Conservation (phyloP, 208 protist genomes). For the Acanthamoeba castellanii region DNA sequence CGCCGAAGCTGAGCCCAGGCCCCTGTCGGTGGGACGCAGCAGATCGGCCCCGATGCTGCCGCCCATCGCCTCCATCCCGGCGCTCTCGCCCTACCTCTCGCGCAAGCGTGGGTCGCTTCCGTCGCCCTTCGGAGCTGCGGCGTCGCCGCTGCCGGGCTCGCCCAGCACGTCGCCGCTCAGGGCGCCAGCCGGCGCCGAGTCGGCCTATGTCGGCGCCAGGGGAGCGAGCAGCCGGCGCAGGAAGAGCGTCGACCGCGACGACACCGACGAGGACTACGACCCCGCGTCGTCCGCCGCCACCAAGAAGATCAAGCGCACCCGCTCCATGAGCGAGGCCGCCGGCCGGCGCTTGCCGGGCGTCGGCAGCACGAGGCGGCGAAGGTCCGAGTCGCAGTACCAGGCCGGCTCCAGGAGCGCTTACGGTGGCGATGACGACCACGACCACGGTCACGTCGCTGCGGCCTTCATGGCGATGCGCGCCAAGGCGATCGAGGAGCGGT, state of each 20-base stretch:
- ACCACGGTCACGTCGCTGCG: neutral
- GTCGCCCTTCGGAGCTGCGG: no score
- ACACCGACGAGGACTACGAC: neutral
- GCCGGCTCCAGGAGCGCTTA: neutral
- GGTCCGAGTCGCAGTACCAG: constrained; percentile 23
- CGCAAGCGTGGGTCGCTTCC: neutral
- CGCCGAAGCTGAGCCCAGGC: no score
- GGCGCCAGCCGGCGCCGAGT: neutral
- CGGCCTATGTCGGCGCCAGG: no score
- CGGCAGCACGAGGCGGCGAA: neutral
- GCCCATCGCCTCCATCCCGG: neutral
- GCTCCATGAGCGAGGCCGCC: neutral
- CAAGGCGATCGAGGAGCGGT: neutral
- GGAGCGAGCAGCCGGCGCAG: neutral
- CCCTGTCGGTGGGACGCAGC: neutral
- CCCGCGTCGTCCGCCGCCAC: neutral
- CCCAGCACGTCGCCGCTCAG: neutral
- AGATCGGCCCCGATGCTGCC: neutral
- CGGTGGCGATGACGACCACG: neutral
- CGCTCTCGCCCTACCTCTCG: constrained; percentile 16
- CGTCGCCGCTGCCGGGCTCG: neutral
- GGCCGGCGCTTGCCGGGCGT: neutral
- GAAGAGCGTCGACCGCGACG: neutral
- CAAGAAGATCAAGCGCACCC: constrained; percentile 7
- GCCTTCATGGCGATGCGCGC: neutral